Evolutionary conservation across 345 rosid species (phyloP).

Genomic region (Eucalyptus dawsonii): DNA sequence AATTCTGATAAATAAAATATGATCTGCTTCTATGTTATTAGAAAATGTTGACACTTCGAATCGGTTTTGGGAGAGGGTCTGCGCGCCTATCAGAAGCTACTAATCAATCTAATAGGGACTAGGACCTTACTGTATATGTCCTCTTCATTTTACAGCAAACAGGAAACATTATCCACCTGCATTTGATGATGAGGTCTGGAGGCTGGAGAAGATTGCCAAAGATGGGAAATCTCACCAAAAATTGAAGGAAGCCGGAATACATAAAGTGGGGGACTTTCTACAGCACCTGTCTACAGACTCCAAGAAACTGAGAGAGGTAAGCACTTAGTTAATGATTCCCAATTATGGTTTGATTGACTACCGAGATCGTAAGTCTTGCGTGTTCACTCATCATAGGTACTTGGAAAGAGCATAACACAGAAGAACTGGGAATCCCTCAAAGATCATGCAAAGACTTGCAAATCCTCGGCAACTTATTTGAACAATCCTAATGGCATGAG

Average conservation of each 20-base stretch:
- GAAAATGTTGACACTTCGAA: not conserved
- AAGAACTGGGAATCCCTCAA: accelerated
- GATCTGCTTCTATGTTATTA: not conserved
- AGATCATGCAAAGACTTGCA: not conserved
- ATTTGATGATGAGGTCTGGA: not conserved
- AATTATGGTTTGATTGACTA: not conserved
- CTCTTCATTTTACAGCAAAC: not conserved
- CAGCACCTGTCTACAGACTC: not conserved
- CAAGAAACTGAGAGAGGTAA: not conserved
- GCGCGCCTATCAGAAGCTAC: not conserved
- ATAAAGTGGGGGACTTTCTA: not conserved
- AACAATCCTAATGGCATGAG: not conserved
- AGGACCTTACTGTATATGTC: not conserved
- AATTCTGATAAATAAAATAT: not conserved
- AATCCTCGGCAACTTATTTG: accelerated
- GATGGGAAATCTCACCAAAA: not conserved
- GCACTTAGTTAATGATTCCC: not conserved
- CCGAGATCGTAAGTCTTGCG: accelerated
- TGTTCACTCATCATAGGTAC: not conserved
- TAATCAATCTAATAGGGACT: not conserved
- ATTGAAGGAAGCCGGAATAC: not conserved
- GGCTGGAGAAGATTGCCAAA: not conserved
- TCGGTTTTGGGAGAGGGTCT: not conserved
- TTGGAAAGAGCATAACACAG: not conserved
- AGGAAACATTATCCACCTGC: not conserved